Percentiles rank a stretch among this genome's conserved stretches.
Conservation (phyloP, 2,329 filamentous ascomycete genomes). For the Trichoderma lentiforme region DNA sequence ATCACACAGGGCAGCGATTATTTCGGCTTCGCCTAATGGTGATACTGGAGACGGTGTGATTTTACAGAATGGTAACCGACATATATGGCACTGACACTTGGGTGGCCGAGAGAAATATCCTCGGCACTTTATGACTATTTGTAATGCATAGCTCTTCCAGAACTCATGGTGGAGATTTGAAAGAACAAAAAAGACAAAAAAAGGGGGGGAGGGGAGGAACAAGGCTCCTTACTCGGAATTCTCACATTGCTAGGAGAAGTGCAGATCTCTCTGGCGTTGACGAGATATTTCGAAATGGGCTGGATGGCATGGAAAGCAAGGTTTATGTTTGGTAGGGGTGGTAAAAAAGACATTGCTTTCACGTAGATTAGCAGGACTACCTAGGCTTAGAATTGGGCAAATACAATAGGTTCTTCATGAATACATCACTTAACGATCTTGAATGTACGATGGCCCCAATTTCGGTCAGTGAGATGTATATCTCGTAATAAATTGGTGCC, state of each 20-base stretch:
- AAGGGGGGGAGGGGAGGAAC: neutral
- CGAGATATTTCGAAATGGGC: neutral
- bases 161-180: neutral
- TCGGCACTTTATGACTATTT: slow-evolving; percentile 16
- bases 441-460: neutral
- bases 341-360: slow-evolving; percentile 18
- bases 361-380: slow-evolving; percentile 15
- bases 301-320: slow-evolving; percentile 8
- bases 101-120: neutral
- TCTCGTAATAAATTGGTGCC: neutral
- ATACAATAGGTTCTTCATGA: slow-evolving; percentile 5
- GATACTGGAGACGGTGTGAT: neutral
- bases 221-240: neutral
- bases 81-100: neutral
- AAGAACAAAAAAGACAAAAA: neutral
- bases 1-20: slow-evolving; percentile 98
- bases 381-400: slow-evolving; percentile 15
- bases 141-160: slow-evolving; percentile 17
- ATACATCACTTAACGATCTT: neutral
- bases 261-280: slow-evolving; percentile 30
- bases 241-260: slow-evolving; percentile 28
- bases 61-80: neutral
- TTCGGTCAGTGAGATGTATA: neutral
- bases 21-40: slow-evolving; percentile 84
- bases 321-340: slow-evolving; percentile 15